Base-by-base conservation (phyloP, 108 stramenopile species). In the Nitzschia inconspicua region DNA sequence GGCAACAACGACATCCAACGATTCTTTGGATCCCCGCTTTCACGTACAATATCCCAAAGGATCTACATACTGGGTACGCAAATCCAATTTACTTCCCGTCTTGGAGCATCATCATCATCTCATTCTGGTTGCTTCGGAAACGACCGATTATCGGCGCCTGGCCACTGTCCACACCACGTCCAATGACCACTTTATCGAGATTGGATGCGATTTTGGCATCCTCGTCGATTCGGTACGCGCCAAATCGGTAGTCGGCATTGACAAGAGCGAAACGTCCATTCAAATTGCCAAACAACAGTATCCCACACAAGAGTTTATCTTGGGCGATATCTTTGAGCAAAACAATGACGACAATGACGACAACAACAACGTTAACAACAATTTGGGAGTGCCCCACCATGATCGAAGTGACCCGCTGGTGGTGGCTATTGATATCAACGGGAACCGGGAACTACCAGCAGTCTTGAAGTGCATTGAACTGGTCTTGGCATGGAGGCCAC, bases 401-500 rank as follows among this genome's bases (percentile, higher is more conserved):
- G 24, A 22, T 10, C 35, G 23, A 6, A 26, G 32, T 9, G 25
- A 20, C 14, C 56, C 60, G 2, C 19, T 72, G 4, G 79, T 94
- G 0, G 71, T 94, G 43, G 82, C 85, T 10, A 83, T 94, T 47
- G 92, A 94, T 55, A 82, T 94, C 23, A 90, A 90, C 62, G 92
- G 92, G 0, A 90, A 86, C 44, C 58, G 92, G 44, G 84, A 84
- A 48, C 63, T 94, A 42, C 78, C 75, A 3, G 88, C 86, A 13
- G 92, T 90, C 0, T 44, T 80, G 3, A 43, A 75, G n/a, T 94
- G 88, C 52, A 56, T 93, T 44, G 50, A 67, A 48, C 47, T 60
- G 31, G 73, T 80, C 16, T 40, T 86, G 71, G 60, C 58, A 23
- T 76, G 59, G 70, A 44, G 58, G 23, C 92, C 92, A 3, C 56